A percentile compares a stretch with the other conserved stretches of the same genome.
These are phyloP conservation scores for Geum urbanum DNA, from an alignment of 306 rosid genomes.

Conservation along the genomic window DNA sequence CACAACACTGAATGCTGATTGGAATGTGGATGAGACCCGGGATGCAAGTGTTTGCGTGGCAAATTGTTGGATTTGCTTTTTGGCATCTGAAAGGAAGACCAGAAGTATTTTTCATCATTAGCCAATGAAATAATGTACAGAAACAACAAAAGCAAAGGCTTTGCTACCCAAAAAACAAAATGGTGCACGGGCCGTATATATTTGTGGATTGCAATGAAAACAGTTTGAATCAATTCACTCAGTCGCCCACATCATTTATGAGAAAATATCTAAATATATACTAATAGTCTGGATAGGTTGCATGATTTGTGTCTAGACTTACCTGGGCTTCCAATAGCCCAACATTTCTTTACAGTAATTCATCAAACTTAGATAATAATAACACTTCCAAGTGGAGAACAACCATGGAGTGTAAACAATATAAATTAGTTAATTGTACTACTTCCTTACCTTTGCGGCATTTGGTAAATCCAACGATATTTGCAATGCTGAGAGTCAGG, in stretches of 20 bases:
- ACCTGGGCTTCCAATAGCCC: background rate
- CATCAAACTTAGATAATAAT: background rate
- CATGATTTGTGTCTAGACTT: background rate
- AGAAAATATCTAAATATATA: no score
- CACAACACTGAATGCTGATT: slow-evolving; percentile 78
- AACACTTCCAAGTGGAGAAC: background rate
- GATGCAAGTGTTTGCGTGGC: slow-evolving; percentile 81
- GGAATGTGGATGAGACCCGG: slow-evolving; percentile 70
- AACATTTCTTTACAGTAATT: background rate
- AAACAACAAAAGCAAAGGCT: no score
- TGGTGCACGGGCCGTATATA: no score
- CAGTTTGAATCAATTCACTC: no score
- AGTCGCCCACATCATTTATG: no score
- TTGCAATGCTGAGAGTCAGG: slow-evolving; percentile 88
- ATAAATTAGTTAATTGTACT: slow-evolving; percentile 18
- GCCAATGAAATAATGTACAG: background rate
- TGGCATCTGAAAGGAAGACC: slow-evolving; percentile 65
- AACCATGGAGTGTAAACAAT: background rate
- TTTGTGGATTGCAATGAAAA: no score
- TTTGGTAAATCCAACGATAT: slow-evolving; percentile 92
- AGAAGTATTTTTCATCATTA: slow-evolving; percentile 1
- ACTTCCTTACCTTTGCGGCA: slow-evolving; percentile 76
- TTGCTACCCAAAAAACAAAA: no score
- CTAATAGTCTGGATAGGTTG: background rate
- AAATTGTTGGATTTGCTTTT: slow-evolving; percentile 88